Evolutionary conservation across 1,284 basidiomycete species (phyloP), one percentile per base, ranked within the genome.

Genomic region (Gomphus bonarii): DNA sequence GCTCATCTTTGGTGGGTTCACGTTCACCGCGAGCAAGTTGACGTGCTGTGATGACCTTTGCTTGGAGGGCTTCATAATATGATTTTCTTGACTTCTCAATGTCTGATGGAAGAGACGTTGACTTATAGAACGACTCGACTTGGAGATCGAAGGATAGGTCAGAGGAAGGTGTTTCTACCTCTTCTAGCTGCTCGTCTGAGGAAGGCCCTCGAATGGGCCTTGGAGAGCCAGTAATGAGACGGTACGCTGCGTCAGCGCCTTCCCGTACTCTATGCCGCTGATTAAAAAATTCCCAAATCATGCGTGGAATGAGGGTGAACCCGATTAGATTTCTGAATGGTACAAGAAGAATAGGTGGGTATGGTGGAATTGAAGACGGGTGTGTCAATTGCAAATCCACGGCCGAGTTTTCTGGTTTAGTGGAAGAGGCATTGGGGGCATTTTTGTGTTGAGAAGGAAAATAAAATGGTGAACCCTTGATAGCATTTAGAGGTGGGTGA

Each of bases 251-350:
- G 63, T 97, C 85, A 16, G 88, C 88, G 42, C 95, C 95, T 18
- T 80, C 71, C 3, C 72, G 78, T 7, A 91, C 91, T 63, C 87
- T 83, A 55, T 82, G 72, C n/a, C 92, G 84, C 67, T 90, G 85
- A 66, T 93, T 94, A 76, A 97, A 98, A 72, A 92, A 95, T 64
- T 87, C 87, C 77, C 82, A 85, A 57, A 97, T 81, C 86, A 97
- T 95, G 62, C 81, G 72, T 4, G 95, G 94, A 60, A 97, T 85
- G 66, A 92, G 90, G 42, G 76, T 78, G 70, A 97, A 82, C 14
- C 95, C 95, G 57, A 97, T 80, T 63, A 88, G 78, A 66, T 95
- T 88, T 55, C 80, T 78, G 72, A 91, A 97, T n/a, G 90, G 82
- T 35, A 97, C 84, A 57, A 97, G 79, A 53, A 95, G 80, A 58